Evolutionary conservation across 768 basidiomycete genomes (phyloP), one percentile per base, ranked within the genome.

Genomic region (Auricularia sp.): DNA sequence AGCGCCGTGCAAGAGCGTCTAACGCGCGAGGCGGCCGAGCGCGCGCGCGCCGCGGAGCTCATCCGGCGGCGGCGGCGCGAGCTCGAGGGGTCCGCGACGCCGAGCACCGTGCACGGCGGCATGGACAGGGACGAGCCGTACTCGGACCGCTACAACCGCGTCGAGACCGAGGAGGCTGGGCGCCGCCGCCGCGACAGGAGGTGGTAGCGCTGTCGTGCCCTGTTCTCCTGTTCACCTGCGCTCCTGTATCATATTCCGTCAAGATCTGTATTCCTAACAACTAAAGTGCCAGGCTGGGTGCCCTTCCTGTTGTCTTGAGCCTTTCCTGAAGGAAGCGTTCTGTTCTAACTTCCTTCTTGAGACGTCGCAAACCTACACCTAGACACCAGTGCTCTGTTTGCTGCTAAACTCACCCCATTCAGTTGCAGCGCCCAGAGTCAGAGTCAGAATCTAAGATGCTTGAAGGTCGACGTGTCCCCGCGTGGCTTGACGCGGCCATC

Each of bases 81-180:
- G 73, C 73, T 80, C 74, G 79, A 77, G 36, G 87, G 86, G 2
- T 85, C 80, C 64, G 82, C 81, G 65, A 91, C 90, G 1, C 90
- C 89, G 0, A 87, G 84, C 67, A 89, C 86, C 0, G 84, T 88
- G 3, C 79, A 77, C 59, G 82, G 81, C 23, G 65, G 63, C 34
- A 34, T 62, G 16, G 74, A 70, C 36, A 34, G 47, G 16, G 74
- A 70, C 36, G 76, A 73, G 4, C 84, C 83, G 1, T 90, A 91
- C 66, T 79, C 81, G 2, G 88, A 91, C 68, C 77, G 88, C 60
- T 91, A 83, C 70, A 91, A 92, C 70, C 77, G 79, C 60, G 73
- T 76, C 39, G 90, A 87, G 66, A 88, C 91, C 0, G 84, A 88
- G 67, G 90, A 87, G 64, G 90, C 90, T 1, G 85, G 78, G 64